Evolutionary conservation across 2,329 filamentous ascomycete species (phyloP), one percentile per base, ranked within the genome.

Genomic region (Monilinia laxa): DNA sequence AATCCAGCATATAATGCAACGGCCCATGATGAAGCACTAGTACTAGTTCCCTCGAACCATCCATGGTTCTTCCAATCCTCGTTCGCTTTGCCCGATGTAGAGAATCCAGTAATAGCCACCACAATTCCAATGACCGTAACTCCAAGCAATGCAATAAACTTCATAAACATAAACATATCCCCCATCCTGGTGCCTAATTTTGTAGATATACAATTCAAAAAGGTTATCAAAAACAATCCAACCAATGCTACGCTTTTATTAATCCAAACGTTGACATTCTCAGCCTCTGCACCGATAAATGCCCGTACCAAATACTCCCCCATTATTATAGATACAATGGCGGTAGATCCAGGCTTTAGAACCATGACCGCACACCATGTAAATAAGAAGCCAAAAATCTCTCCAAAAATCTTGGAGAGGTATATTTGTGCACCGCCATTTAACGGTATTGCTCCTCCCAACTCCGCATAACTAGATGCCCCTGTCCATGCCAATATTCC

Each of bases 251-350:
- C 91, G 2, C 83, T 85, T 81, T 98, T 99, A 81, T 91, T 93
- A 75, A 97, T 85, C 93, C 94, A 98, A 1, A 88, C 86, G 75
- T 87, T 95, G 65, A 93, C 85, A 31, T 87, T 87, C 74, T 91
- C 88, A 2, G 91, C 91, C 67, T 97, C 92, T n/a, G 93, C 88
- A 11, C 93, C 93, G 67, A 96, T 89, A 54, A 90, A 84, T 18
- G 93, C 93, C 57, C 93, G 85, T 64, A 97, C 92, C n/a, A 97
- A 81, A 76, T 99, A 99, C 79, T 99, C 95, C 54, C 95, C 95
- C 82, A 98, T 97, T 75, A 99, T 97, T 72, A 99, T 97, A 71
- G 94, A 86, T 71, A 99, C 92, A 76, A 99, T 99, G 69, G 95
- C 95, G 12, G 93, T 89, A 51, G 91, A 91, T 2, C 95, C 95